Conservation (phyloP, 257 asterid species). For the Echium plantagineum region DNA sequence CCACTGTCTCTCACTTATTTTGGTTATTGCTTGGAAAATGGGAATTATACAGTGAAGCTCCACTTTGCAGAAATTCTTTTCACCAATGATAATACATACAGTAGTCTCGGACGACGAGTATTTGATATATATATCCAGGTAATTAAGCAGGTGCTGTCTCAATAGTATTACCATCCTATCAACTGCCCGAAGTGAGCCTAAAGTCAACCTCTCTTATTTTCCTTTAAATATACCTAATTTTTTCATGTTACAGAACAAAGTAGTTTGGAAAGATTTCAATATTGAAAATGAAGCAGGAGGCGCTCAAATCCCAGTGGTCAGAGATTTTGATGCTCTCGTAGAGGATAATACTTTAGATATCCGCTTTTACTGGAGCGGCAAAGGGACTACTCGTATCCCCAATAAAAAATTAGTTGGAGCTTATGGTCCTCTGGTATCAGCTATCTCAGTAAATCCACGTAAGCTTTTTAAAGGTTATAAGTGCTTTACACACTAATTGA, state of each 20-base stretch:
- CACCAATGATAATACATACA: constrained; percentile 47
- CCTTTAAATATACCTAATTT: background rate
- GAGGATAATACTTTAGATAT: constrained; percentile 56
- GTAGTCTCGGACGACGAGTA: constrained; percentile 63
- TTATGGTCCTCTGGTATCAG: constrained; percentile 81
- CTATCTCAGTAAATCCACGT: constrained; percentile 71
- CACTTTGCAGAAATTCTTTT: constrained; percentile 68
- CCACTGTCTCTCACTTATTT: constrained; percentile 72
- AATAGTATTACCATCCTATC: background rate
- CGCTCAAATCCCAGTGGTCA: constrained; percentile 43
- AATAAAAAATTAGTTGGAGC: constrained; percentile 32
- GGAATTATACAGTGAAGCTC: constrained; percentile 58
- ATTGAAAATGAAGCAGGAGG: constrained; percentile 67
- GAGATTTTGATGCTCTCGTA: constrained; percentile 39
- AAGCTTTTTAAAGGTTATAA: constrained; percentile 11
- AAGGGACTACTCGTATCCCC: constrained; percentile 76
- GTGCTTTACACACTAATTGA: background rate
- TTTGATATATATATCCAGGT: constrained; percentile 75
- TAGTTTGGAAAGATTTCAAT: constrained; percentile 48
- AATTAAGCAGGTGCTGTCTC: background rate
- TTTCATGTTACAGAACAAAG: constrained; percentile 33
- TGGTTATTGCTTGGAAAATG: constrained; percentile 76
- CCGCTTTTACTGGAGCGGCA: constrained; percentile 73
- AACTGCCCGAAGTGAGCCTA: too few relatives aligned
- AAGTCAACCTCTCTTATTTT: background rate